A percentile compares a stretch with the other conserved stretches of the same genome.
phyloP scores from a whole-genome alignment of 495 filamentous ascomycete species.

The Penicillium lividum region DNA sequence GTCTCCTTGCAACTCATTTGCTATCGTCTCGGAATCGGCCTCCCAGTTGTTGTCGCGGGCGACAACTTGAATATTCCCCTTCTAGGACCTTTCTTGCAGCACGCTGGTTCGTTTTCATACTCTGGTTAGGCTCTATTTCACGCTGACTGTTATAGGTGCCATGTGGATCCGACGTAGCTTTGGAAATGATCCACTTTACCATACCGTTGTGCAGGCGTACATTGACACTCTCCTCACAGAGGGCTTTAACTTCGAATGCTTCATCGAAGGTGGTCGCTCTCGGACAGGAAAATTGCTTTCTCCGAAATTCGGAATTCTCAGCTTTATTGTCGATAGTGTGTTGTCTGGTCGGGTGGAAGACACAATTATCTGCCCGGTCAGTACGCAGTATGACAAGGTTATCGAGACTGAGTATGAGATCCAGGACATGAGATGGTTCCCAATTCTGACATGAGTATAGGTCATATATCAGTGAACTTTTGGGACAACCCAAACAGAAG shows the following conservation, averaged over 20 bases:
- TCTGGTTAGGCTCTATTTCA: neutral
- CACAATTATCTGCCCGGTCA: constrained; percentile 89
- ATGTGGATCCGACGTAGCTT: constrained; percentile 97
- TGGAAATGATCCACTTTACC: constrained; percentile 87
- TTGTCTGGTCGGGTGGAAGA: constrained; percentile 87
- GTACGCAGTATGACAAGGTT: constrained; percentile 97
- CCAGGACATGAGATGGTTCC: neutral
- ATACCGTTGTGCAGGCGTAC: constrained; percentile 89
- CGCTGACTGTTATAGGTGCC: constrained; percentile 57
- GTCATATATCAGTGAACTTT: constrained; percentile 89
- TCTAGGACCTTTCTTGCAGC: constrained; percentile 86
- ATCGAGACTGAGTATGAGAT: constrained; percentile 79
- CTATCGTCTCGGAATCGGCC: constrained; percentile 82
- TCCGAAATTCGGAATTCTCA: constrained; percentile 95
- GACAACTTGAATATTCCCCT: constrained; percentile 95
- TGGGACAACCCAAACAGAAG: constrained; percentile 91
- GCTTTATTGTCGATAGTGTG: constrained; percentile 87
- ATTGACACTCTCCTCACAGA: constrained; percentile 89
- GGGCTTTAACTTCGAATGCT: constrained; percentile 94
- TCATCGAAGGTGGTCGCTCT: constrained; percentile 91
- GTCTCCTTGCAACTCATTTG: constrained; percentile 92
- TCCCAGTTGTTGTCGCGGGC: constrained; percentile 92
- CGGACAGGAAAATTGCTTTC: constrained; percentile 90
- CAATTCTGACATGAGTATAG: constrained; percentile 28
- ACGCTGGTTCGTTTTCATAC: constrained; percentile 62